These are phyloP conservation scores for Penicillium sumatraense DNA, from an alignment of 2,329 filamentous ascomycete species.

Conservation along the genomic window DNA sequence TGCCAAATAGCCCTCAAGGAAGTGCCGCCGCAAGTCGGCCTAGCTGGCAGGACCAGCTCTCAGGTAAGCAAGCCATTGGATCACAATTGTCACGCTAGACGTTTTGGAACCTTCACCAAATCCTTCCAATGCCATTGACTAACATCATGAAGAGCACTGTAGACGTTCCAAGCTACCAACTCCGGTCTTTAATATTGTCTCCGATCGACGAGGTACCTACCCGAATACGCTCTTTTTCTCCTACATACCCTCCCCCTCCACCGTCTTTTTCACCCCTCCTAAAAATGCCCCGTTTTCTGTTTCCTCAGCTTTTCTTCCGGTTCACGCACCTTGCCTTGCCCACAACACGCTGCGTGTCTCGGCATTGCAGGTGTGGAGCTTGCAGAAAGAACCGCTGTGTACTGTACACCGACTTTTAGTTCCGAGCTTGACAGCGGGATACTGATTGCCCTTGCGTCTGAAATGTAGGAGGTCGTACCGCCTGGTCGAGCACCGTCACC, in stretches of 20 bases:
- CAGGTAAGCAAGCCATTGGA: conserved; percentile 50
- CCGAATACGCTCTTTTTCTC: conserved; percentile 19
- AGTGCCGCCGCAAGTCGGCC: conserved; percentile 26
- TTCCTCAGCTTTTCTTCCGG: conserved; percentile 8
- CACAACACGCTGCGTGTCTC: conserved; percentile 19
- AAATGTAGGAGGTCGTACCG: conserved; percentile 77
- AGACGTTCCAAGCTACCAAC: conserved; percentile 56
- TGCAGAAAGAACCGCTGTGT: conserved; percentile 19
- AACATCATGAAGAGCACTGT: conserved; percentile 59
- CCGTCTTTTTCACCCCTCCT: conserved; percentile 23
- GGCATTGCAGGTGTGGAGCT: conserved; percentile 34
- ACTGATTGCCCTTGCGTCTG: conserved; percentile 29
- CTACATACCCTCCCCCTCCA: conserved; percentile 20
- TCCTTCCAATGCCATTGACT: conserved; percentile 7
- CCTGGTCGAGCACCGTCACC: conserved; percentile 83
- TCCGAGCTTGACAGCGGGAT: conserved; percentile 25
- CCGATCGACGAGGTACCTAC: conserved; percentile 70
- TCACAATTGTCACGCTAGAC: neutral
- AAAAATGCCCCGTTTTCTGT: conserved; percentile 24
- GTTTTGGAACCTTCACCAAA: neutral
- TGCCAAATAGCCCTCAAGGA: conserved; percentile 28
- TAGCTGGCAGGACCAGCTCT: conserved; percentile 62
- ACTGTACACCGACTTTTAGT: conserved; percentile 41
- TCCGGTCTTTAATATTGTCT: conserved; percentile 72
- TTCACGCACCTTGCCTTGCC: conserved; percentile 7